Base-by-base conservation (phyloP, 163 green algal species). In the Prototheca stagnorum region DNA sequence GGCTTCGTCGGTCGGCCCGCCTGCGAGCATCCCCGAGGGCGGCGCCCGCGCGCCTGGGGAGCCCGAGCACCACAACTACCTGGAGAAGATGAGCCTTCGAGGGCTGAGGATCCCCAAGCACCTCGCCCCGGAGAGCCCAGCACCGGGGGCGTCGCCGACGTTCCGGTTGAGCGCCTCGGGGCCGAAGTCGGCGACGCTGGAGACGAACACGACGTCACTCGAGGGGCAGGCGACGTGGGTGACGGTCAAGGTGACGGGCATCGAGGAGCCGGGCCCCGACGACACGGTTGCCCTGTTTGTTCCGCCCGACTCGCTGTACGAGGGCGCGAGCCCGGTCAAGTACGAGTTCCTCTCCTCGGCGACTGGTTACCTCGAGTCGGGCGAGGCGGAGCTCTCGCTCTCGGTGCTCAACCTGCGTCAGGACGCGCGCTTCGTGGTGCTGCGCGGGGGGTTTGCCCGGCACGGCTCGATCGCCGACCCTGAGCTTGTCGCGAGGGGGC, bases 341-440 rank as follows among this genome's bases (percentile, higher is more conserved):
- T 58, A 49, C 25, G 39, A 23, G 23, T 40, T 39, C 11, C 34
- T 25, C 17, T 29, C 15, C 17, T 19, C 35, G 24, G 17, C 21
- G 11, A 8, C 45, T 8, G 6, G 17, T 11, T 44, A 52, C 41
- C 51, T 59, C 20, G 1, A 15, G 28, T 37, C 6, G 17, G 51
- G 41, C 20, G 21, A 3, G 3, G 46, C 39, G 1, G 5, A 28
- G 2, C 12, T 43, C 39, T 1, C 20, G 7, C 26, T 56, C 22
- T 39, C 39, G 8, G 27, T 56, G 17, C 7, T 56, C 37, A 56
- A 83, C 59, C 64, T 83, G 45, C 58, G 77, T 0, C 33, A 53
- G n/a, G 54, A 67, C 40, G 43, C 83, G 39, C 57, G 59, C 11
- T 75, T 88, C 26, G 59, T 55, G 0, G 58, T 88, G 11, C 39